Evolutionary conservation across 768 basidiomycete genomes (phyloP).

Genomic region (Agaricus blazei): DNA sequence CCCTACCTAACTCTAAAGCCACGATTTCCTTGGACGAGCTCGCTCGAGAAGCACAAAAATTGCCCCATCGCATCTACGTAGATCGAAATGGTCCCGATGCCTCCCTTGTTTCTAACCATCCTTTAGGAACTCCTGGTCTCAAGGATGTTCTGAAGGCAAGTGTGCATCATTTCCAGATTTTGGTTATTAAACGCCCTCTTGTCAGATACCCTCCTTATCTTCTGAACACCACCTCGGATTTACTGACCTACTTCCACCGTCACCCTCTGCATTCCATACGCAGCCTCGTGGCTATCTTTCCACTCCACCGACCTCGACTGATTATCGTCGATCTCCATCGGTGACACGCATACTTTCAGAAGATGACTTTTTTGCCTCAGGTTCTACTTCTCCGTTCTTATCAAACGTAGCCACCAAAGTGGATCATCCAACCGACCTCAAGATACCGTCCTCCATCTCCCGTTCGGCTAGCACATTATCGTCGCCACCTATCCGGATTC

Average conservation of each 20-base stretch:
- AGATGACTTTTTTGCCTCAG: not conserved
- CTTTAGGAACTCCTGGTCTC: slow-evolving; percentile 48
- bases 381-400: slow-evolving; percentile 1
- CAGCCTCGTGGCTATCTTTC: not conserved
- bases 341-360: not conserved
- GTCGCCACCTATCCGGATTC: slow-evolving; percentile 28
- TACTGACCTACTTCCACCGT: slow-evolving; percentile 68
- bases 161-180: not conserved
- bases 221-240: slow-evolving; percentile 69
- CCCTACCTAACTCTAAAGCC: slow-evolving; percentile 11
- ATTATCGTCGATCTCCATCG: slow-evolving; percentile 4
- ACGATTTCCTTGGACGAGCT: slow-evolving; percentile 3
- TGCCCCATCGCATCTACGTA: slow-evolving; percentile 18
- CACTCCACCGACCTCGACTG: not conserved
- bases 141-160: slow-evolving; percentile 71
- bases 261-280: slow-evolving; percentile 43
- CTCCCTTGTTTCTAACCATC: slow-evolving; percentile 20
- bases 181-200: not conserved
- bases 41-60: not conserved
- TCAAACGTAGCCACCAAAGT: not conserved
- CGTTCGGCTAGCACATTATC: slow-evolving; percentile 20
- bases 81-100: slow-evolving; percentile 46
- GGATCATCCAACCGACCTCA: slow-evolving; percentile 2
- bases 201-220: slow-evolving; percentile 59
- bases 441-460: not conserved